Conservation (phyloP, 169 alveolate species). For the Plasmodium cynomolgi region DNA sequence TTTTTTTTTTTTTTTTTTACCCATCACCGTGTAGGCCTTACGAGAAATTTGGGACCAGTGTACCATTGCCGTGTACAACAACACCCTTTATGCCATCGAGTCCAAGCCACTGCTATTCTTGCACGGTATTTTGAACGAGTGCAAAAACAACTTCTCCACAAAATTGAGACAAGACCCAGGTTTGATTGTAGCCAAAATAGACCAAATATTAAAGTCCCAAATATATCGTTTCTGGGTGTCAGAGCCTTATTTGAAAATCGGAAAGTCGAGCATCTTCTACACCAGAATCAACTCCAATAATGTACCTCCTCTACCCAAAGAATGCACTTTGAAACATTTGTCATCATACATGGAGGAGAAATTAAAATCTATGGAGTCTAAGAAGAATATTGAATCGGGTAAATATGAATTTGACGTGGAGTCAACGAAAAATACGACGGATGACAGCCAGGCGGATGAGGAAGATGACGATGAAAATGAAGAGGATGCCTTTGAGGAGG, state of each 20-base stretch:
- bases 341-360: conserved; percentile 74
- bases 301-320: conserved; percentile 53
- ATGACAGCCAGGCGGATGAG: background rate
- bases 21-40: conserved; percentile 8
- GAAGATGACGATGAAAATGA: conserved; percentile 34
- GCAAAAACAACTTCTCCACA: conserved; percentile 51
- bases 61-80: conserved; percentile 73
- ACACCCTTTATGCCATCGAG: conserved; percentile 57
- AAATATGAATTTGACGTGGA: conserved; percentile 57
- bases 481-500: conserved; percentile 18
- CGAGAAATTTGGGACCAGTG: conserved; percentile 76
- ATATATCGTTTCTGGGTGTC: conserved; percentile 75
- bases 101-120: conserved; percentile 69
- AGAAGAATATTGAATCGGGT: conserved; percentile 66
- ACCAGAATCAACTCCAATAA: conserved; percentile 4
- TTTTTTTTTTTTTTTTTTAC: conserved; percentile 10
- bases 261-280: conserved; percentile 35
- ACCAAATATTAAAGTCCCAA: conserved; percentile 70
- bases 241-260: conserved; percentile 51
- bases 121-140: conserved; percentile 70
- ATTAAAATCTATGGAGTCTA: conserved; percentile 71
- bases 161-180: conserved; percentile 75
- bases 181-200: conserved; percentile 72
- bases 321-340: conserved; percentile 54
- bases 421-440: background rate